Percentiles rank a stretch among this genome's conserved stretches.
These are phyloP conservation scores for Daldinia sp. DNA, from an alignment of 2,329 filamentous ascomycete species.

Conservation along the genomic window DNA sequence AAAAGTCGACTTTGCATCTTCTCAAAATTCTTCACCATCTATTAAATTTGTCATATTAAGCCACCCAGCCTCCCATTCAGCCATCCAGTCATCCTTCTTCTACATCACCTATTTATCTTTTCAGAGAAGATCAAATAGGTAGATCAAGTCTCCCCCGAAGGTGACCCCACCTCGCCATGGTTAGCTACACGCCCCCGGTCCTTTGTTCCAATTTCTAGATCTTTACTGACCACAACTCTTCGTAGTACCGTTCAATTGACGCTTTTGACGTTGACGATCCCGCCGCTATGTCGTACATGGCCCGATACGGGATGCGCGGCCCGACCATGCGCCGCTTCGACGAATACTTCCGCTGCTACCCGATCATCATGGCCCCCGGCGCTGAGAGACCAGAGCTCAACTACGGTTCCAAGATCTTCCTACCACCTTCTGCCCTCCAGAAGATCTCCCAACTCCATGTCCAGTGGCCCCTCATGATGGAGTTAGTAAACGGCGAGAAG, in stretches of 20 bases:
- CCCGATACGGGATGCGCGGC: constrained; percentile 55
- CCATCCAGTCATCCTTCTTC: too few relatives aligned
- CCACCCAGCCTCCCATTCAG: neutral
- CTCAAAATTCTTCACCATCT: neutral
- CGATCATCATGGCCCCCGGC: constrained; percentile 91
- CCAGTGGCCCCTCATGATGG: constrained; percentile 96
- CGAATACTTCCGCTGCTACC: constrained; percentile 98
- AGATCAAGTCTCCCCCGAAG: constrained; percentile 2
- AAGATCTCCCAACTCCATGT: constrained; percentile 96
- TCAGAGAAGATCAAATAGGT: neutral
- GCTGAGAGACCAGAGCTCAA: constrained; percentile 89
- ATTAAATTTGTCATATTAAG: neutral
- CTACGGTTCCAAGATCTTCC: constrained; percentile 96
- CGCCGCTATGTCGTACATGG: constrained; percentile 60
- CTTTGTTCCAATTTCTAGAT: constrained; percentile 5
- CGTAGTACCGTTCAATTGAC: constrained; percentile 46
- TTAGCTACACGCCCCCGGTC: constrained; percentile 23
- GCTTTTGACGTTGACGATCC: constrained; percentile 58
- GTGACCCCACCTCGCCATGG: constrained; percentile 24
- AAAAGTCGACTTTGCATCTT: neutral
- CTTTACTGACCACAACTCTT: constrained; percentile 9
- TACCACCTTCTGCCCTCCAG: constrained; percentile 95
- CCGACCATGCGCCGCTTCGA: constrained; percentile 81
- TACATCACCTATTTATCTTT: neutral
- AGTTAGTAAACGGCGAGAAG: constrained; percentile 88